Base-by-base conservation (phyloP, 108 stramenopile species). In the Skeletonema marinoi region DNA sequence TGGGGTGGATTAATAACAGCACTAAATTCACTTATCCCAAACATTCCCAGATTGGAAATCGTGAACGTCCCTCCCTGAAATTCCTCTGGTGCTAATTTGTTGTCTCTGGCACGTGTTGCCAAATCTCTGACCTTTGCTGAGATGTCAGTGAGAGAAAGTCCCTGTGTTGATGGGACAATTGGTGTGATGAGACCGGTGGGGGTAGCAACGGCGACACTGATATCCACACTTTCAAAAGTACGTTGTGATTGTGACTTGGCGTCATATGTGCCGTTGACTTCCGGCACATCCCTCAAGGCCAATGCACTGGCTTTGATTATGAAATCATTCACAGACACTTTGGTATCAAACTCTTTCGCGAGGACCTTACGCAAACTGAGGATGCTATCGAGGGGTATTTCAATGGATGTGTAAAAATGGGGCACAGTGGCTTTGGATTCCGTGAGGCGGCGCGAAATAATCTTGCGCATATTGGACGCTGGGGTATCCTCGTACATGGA, bases 1-100 rank as follows among this genome's bases (percentile, higher is more conserved):
- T 99, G 99, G 7, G 99, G 99, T 33, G 98, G 98, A 70, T 98
- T 99, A 73, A 99, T 98, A 32, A 99, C 98, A 14, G 99, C 98
- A 62, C 93, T 92, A 77, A 99, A 99, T 62, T 97, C 97, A 56
- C 88, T 87, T 74, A 99, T 94, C 35, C 98, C 99, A 77, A 98
- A 99, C 99, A 99, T 99, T 39, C 99, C 99, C 63, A 99, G 75
- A 76, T 99, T 99, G 75, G 90, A 88, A 30, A 99, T 91, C 31
- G 96, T 95, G 84, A 99, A 98, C 17, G 97, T 95, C 51, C 99
- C 99, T 31, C 98, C 98, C 86, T 98, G 94, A 78, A 94, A 98
- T 87, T 98, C 98, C 74, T 98, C 91, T 0, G 97, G 98, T 70
- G 90, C 73, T 31, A 98, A 83, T 78, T 98, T 98, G 50, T 95